These are phyloP conservation scores for Diaporthe humulicola DNA, from an alignment of 2,329 filamentous ascomycete species.

Conservation along the genomic window DNA sequence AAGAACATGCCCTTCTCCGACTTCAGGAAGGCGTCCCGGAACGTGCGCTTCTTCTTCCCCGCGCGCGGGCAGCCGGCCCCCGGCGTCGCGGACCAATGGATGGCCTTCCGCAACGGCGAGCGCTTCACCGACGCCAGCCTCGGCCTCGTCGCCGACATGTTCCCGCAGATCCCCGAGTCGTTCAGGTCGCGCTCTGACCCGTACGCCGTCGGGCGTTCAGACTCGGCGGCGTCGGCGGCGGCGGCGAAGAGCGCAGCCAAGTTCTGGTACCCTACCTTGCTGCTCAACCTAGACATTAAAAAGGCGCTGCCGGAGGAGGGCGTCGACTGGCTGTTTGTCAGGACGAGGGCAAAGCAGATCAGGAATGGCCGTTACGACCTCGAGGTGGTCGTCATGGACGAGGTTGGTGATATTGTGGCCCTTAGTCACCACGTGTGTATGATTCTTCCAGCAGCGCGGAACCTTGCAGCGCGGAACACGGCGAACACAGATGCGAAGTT, in stretches of 20 bases:
- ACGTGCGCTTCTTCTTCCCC: constrained; percentile 50
- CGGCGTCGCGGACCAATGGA: constrained; percentile 74
- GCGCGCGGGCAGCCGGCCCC: constrained; percentile 37
- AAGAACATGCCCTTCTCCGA: constrained; percentile 38
- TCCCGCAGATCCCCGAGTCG: constrained; percentile 28
- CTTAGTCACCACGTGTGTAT: constrained; percentile 77
- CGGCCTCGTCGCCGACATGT: constrained; percentile 64
- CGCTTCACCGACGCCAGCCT: constrained; percentile 75
- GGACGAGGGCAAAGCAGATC: constrained; percentile 75
- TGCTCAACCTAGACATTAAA: constrained; percentile 83
- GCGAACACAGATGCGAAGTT: not conserved
- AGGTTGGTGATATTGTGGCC: constrained; percentile 73
- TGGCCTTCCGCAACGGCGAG: constrained; percentile 70
- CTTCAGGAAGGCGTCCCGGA: constrained; percentile 44
- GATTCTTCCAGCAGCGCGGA: constrained; percentile 72
- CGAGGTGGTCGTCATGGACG: constrained; percentile 77
- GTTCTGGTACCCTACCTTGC: constrained; percentile 82
- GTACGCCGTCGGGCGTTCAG: not conserved
- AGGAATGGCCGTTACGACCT: constrained; percentile 81
- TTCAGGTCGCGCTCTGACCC: not conserved
- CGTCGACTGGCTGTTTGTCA: constrained; percentile 78
- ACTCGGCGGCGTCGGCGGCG: not conserved
- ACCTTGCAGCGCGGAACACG: constrained; percentile 53
- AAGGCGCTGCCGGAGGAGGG: constrained; percentile 64
- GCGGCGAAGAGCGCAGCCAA: not conserved